Conservation (phyloP, 1,284 basidiomycete genomes). For the Austroboletus niveus region DNA sequence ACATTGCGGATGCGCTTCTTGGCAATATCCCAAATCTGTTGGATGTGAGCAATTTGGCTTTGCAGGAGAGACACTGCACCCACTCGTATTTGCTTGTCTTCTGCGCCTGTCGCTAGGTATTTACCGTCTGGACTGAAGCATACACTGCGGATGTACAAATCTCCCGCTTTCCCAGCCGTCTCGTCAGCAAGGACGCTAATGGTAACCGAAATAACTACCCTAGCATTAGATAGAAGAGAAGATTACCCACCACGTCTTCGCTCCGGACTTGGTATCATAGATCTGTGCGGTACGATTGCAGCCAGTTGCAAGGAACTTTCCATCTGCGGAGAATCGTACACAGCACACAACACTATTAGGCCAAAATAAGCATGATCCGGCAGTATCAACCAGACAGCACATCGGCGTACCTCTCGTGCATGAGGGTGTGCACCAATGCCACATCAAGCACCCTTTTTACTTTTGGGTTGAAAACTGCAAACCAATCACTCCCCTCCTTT, state of each 20-base stretch:
- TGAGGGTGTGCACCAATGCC: conserved; percentile 84
- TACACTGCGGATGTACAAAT: conserved; percentile 82
- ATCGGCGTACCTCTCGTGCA: conserved; percentile 83
- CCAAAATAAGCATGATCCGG: conserved; percentile 8
- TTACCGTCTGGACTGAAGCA: conserved; percentile 85
- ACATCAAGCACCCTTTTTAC: conserved; percentile 85
- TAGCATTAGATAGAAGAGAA: neutral
- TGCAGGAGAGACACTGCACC: conserved; percentile 27
- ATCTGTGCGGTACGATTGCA: conserved; percentile 78
- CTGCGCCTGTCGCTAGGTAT: conserved; percentile 79
- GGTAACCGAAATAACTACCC: conserved; percentile 12
- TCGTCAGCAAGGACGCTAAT: conserved; percentile 70
- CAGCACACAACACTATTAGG: conserved; percentile 70
- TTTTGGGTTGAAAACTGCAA: conserved; percentile 90
- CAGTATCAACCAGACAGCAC: neutral
- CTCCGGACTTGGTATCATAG: conserved; percentile 72
- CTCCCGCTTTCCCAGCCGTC: conserved; percentile 59
- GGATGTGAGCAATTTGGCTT: conserved; percentile 9
- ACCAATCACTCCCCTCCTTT: conserved; percentile 93
- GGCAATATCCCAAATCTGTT: conserved; percentile 83
- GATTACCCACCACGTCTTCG: conserved; percentile 52
- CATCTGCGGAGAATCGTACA: conserved; percentile 81
- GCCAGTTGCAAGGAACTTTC: conserved; percentile 75
- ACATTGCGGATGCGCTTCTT: conserved; percentile 70
- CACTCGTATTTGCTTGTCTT: conserved; percentile 81